Conservation (phyloP, 257 asterid genomes). For the Solanum appendiculatum region DNA sequence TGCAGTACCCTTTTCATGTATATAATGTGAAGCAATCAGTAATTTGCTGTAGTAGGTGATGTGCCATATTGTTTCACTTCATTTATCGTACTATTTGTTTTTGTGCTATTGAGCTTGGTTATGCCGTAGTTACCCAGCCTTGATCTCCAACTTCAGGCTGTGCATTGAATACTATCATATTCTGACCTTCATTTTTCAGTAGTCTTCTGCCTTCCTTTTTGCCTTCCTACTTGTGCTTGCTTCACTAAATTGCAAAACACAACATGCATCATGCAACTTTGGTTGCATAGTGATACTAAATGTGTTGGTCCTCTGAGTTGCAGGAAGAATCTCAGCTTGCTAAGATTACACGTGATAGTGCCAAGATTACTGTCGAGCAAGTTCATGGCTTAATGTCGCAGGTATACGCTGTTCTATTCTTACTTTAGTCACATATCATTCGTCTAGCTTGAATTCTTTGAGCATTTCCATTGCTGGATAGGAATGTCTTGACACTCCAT, state of each 20-base stretch:
- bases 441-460: neutral
- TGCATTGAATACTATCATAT: neutral
- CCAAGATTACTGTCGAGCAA: constrained; percentile 94
- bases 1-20: neutral
- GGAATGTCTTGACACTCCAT: neutral
- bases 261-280: neutral
- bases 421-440: neutral
- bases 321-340: constrained; percentile 96
- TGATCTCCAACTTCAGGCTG: neutral
- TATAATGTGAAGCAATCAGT: neutral
- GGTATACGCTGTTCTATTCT: constrained; percentile 18
- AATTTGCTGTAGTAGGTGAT: neutral
- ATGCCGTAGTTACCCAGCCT: neutral
- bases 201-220: neutral
- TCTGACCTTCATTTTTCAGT: neutral
- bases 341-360: constrained; percentile 92
- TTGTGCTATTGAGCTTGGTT: neutral
- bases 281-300: neutral
- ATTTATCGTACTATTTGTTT: neutral
- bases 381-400: constrained; percentile 99
- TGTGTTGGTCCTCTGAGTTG: neutral
- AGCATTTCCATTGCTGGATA: neutral
- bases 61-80: neutral
- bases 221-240: neutral
- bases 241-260: neutral